Percentiles rank a stretch among this genome's conserved stretches.
Evolutionary conservation across 495 filamentous ascomycete species (phyloP).

Genomic region (Aspergillus funiculosus): DNA sequence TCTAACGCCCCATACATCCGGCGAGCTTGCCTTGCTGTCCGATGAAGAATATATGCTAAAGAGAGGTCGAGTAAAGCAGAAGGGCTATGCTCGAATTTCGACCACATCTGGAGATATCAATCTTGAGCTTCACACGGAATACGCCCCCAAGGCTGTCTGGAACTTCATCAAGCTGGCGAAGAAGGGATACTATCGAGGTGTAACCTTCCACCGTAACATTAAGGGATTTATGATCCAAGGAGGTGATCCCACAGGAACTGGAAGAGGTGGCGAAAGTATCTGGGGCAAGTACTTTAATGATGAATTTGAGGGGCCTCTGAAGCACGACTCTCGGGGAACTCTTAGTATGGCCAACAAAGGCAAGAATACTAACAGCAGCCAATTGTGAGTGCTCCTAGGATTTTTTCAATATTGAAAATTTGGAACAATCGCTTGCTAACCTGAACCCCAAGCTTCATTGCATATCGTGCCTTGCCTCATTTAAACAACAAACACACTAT

Average conservation of each 20-base stretch:
- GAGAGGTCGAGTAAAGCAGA: slow-evolving; percentile 76
- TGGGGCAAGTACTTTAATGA: slow-evolving; percentile 92
- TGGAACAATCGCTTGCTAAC: slow-evolving; percentile 7
- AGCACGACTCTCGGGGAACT: slow-evolving; percentile 71
- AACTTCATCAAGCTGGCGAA: slow-evolving; percentile 90
- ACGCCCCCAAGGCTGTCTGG: slow-evolving; percentile 88
- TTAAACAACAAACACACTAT: slow-evolving; percentile 95
- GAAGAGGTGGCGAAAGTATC: slow-evolving; percentile 75
- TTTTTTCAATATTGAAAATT: neutral
- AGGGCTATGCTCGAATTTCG: slow-evolving; percentile 83
- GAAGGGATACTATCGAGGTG: slow-evolving; percentile 78
- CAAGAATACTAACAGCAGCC: slow-evolving; percentile 89
- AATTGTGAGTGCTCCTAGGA: slow-evolving; percentile 58
- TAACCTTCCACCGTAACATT: slow-evolving; percentile 88
- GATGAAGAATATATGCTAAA: slow-evolving; percentile 96
- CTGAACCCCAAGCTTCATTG: slow-evolving; percentile 58
- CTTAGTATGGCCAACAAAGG: slow-evolving; percentile 97
- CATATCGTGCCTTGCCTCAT: slow-evolving; percentile 74
- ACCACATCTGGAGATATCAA: slow-evolving; percentile 80
- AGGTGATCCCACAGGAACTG: slow-evolving; percentile 64
- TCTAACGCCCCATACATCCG: slow-evolving; percentile 82
- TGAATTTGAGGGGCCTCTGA: slow-evolving; percentile 83
- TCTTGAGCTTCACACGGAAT: slow-evolving; percentile 84
- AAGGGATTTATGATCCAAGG: slow-evolving; percentile 97
- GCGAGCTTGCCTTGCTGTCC: slow-evolving; percentile 74